Evolutionary conservation across 805 yeast genomes (phyloP).

Genomic region (Ogataea dorogensis): DNA sequence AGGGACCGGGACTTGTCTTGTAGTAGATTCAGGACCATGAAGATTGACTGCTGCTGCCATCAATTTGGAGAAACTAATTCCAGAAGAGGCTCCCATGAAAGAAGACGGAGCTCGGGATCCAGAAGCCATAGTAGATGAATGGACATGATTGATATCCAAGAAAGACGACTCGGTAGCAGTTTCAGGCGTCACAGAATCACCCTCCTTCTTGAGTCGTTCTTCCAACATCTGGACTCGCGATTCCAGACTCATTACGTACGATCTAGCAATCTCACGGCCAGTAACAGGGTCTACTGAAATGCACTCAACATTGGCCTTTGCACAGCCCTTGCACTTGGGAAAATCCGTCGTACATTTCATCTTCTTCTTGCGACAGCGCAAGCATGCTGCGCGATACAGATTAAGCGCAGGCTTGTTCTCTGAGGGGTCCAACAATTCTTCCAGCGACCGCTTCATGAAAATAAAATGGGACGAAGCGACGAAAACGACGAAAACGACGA

Average conservation of each 20-base stretch:
- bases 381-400: conserved; percentile 53
- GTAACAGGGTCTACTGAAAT: conserved; percentile 86
- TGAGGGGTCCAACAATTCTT: conserved; percentile 7
- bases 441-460: conserved; percentile 10
- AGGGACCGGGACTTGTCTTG: conserved; percentile 9
- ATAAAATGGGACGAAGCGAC: conserved; percentile 4
- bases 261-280: conserved; percentile 81
- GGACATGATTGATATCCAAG: conserved; percentile 26
- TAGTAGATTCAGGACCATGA: conserved; percentile 26
- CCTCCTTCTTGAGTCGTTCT: conserved; percentile 37
- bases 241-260: conserved; percentile 72
- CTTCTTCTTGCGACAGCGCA: conserved; percentile 71
- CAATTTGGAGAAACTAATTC: conserved; percentile 72
- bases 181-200: not conserved
- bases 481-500: too few relatives aligned
- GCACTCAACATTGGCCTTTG: conserved; percentile 67
- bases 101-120: conserved; percentile 34
- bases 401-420: conserved; percentile 8
- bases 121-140: conserved; percentile 29
- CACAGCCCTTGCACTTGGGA: conserved; percentile 65
- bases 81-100: conserved; percentile 52
- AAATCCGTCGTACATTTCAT: conserved; percentile 65
- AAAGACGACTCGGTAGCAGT: conserved; percentile 1
- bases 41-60: conserved; percentile 76
- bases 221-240: conserved; percentile 60